These are phyloP conservation scores for Candida sanyiensis DNA, from an alignment of 805 yeast species.

Conservation along the genomic window DNA sequence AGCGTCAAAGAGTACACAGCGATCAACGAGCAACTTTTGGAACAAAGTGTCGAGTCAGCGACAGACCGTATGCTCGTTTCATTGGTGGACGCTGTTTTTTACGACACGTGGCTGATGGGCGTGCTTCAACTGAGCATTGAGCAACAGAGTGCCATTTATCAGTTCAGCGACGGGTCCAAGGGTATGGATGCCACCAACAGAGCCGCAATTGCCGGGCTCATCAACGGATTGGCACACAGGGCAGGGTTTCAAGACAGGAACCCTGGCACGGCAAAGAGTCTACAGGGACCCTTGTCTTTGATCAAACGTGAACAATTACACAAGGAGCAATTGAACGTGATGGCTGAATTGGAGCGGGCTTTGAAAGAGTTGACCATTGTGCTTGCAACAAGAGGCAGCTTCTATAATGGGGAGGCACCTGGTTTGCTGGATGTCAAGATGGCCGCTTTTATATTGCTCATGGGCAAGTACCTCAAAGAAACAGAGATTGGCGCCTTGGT, in stretches of 20 bases:
- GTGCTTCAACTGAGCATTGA: constrained; percentile 23
- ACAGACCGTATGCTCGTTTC: constrained; percentile 32
- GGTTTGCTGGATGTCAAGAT: constrained; percentile 28
- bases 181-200: constrained; percentile 8
- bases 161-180: constrained; percentile 11
- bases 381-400: constrained; percentile 14
- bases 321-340: constrained; percentile 17
- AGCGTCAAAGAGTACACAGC: constrained; percentile 32
- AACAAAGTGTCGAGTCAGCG: constrained; percentile 28
- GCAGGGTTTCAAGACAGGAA: constrained; percentile 35
- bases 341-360: constrained; percentile 20
- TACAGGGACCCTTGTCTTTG: constrained; percentile 10
- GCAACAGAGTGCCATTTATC: constrained; percentile 24
- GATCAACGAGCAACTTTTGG: constrained; percentile 32
- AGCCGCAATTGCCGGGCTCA: constrained; percentile 11
- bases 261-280: constrained; percentile 23
- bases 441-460: constrained; percentile 28
- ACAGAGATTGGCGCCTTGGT: neutral
- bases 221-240: constrained; percentile 26
- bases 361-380: constrained; percentile 24
- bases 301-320: constrained; percentile 4
- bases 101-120: constrained; percentile 44
- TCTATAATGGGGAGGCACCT: constrained; percentile 18
- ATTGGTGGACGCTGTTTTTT: constrained; percentile 41
- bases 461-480: constrained; percentile 16